phyloP scores from a whole-genome alignment of 148 eudicot species.

The Rhododendron simsii region DNA sequence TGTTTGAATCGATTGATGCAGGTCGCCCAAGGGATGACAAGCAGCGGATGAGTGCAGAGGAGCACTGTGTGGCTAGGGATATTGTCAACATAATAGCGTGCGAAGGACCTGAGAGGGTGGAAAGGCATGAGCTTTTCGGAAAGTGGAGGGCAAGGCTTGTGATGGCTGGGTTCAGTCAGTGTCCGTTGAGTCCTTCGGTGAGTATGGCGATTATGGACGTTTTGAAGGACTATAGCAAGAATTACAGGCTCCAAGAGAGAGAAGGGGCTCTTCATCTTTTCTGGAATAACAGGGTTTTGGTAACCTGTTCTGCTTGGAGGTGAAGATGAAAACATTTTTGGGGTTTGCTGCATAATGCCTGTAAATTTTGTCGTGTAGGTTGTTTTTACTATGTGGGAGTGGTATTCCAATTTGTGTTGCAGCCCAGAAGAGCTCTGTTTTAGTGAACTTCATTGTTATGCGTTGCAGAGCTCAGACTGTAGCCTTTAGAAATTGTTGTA shows the following conservation, averaged over 20 bases:
- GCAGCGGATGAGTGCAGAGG: conserved; percentile 74
- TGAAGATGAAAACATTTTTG: conserved; percentile 15
- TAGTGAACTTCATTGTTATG: neutral
- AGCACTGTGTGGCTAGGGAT: conserved; percentile 85
- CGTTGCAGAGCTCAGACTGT: neutral
- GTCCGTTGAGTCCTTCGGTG: conserved; percentile 45
- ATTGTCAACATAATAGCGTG: conserved; percentile 89
- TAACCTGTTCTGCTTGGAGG: conserved; percentile 75
- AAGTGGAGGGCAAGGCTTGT: conserved; percentile 76
- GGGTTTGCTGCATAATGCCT: neutral
- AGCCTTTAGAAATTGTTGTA: neutral
- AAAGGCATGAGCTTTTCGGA: conserved; percentile 81
- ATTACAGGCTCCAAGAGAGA: conserved; percentile 38
- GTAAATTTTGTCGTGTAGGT: conserved; percentile 8
- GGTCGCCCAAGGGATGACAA: conserved; percentile 57
- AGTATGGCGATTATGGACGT: conserved; percentile 26
- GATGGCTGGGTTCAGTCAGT: conserved; percentile 66
- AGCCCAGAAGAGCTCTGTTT: neutral
- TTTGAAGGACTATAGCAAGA: conserved; percentile 47
- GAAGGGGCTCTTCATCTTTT: conserved; percentile 69
- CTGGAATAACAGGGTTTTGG: conserved; percentile 67
- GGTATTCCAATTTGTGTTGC: neutral
- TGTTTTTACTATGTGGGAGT: neutral
- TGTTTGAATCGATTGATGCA: conserved; percentile 85
- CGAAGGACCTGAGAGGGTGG: conserved; percentile 74